These are phyloP conservation scores for Lepidium didymum DNA, from an alignment of 345 rosid species.

Conservation along the genomic window DNA sequence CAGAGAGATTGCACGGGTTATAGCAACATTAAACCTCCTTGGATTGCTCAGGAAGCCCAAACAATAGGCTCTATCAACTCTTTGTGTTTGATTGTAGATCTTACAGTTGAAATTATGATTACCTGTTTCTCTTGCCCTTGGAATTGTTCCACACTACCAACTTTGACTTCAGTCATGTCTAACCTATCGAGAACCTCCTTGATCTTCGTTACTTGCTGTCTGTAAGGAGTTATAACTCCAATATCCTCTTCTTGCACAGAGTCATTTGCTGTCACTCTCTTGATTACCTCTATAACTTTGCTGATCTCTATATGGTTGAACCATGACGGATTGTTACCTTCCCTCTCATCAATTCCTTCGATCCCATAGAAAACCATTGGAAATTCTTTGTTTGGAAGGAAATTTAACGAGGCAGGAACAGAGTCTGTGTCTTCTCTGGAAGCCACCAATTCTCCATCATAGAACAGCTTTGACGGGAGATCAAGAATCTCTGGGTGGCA, in stretches of 20 bases:
- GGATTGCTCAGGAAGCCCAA: constrained; percentile 84
- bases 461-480: constrained; percentile 81
- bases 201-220: constrained; percentile 81
- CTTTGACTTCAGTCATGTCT: constrained; percentile 61
- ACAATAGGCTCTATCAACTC: constrained; percentile 57
- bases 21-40: constrained; percentile 81
- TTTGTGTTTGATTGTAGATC: constrained; percentile 79
- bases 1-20: constrained; percentile 77
- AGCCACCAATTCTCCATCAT: constrained; percentile 65
- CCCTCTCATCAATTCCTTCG: constrained; percentile 97
- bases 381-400: constrained; percentile 63
- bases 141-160: constrained; percentile 93
- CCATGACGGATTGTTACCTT: constrained; percentile 93
- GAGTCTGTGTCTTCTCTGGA: constrained; percentile 59
- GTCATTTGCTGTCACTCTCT: constrained; percentile 41
- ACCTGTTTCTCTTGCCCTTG: constrained; percentile 93
- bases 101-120: constrained; percentile 74
- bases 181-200: constrained; percentile 58
- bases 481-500: constrained; percentile 75
- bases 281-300: constrained; percentile 65
- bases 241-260: constrained; percentile 52
- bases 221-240: constrained; percentile 85
- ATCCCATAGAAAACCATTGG: constrained; percentile 83
- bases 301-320: constrained; percentile 87
- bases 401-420: constrained; percentile 28